Evolutionary conservation across 2,329 filamentous ascomycete genomes (phyloP), one percentile per base, ranked within the genome.

Genomic region (Ambrosiella beaveri): DNA sequence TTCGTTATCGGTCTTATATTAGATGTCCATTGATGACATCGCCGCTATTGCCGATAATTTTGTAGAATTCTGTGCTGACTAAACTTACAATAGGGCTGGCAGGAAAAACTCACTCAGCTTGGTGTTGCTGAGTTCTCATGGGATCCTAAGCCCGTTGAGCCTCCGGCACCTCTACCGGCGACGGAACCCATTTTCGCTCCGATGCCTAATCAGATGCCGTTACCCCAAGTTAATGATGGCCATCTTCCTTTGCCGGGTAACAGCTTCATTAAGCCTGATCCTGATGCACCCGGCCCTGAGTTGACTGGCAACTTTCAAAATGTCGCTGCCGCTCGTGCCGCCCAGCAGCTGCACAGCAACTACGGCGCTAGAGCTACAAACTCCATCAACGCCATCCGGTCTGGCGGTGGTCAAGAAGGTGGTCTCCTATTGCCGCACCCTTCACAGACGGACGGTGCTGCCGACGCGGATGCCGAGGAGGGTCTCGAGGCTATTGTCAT

Each of bases 61-160:
- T 27, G 27, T 27, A 27, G 27, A 27, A 27, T 27, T 3, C 2
- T 27, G 27, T 27, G 27, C 27, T 27, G 3, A 27, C 27, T 27
- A 27, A 27, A 27, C 27, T 27, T 27, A 27, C 27, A 27, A 27
- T 4, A 97, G 90, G 87, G 84, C 73, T 98, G 93, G 93, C 90
- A 97, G 75, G 78, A 84, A 65, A 96, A 94, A 71, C 78, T 98
- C 40, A 86, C 90, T 1, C 81, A 82, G 64, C 82, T 94, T 63
- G 82, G 85, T 63, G 85, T 97, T 62, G 93, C 93, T 61, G 75
- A 80, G 59, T 96, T 97, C 68, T 91, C 93, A 9, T 98, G 93
- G 93, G 93, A 98, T 68, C 91, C 93, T 49, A 84, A 86, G 67
- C 84, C 85, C 54, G 83, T 66, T 69, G 67, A 71, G 66, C 62